These are phyloP conservation scores for Singerocomus inundabilis DNA, from an alignment of 1,284 basidiomycete species.

Conservation along the genomic window DNA sequence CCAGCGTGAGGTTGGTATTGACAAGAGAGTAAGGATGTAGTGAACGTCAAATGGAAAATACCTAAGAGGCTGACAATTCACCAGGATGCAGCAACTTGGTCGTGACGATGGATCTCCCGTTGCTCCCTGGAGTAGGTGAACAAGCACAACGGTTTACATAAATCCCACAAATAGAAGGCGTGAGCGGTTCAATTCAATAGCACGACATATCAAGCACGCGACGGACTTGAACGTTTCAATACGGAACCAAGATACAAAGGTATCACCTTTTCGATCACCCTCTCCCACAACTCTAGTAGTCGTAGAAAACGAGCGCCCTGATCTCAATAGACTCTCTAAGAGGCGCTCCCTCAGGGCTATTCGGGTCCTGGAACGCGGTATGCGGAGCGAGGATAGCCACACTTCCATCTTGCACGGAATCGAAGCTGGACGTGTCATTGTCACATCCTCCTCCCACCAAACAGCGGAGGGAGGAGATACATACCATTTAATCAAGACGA, in stretches of 20 bases:
- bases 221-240: background rate
- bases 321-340: slow-evolving; percentile 40
- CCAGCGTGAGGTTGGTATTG: no score
- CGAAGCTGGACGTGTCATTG: slow-evolving; percentile 1
- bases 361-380: slow-evolving; percentile 41
- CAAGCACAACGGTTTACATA: no score
- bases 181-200: no score
- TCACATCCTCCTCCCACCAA: background rate
- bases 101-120: no score
- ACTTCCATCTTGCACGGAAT: slow-evolving; percentile 32
- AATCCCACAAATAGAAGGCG: no score
- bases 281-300: slow-evolving; percentile 8
- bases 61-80: no score
- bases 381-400: slow-evolving; percentile 45
- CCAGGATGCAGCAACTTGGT: no score
- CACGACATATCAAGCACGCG: background rate
- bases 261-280: background rate
- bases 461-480: slow-evolving; percentile 8
- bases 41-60: no score
- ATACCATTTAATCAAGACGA: slow-evolving; percentile 50
- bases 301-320: slow-evolving; percentile 39
- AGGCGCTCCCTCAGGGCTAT: slow-evolving; percentile 33
- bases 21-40: no score
- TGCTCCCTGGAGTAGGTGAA: no score
- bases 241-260: background rate